Conservation (phyloP, 2,329 filamentous ascomycete genomes). For the Macroventuria anomochaeta region DNA sequence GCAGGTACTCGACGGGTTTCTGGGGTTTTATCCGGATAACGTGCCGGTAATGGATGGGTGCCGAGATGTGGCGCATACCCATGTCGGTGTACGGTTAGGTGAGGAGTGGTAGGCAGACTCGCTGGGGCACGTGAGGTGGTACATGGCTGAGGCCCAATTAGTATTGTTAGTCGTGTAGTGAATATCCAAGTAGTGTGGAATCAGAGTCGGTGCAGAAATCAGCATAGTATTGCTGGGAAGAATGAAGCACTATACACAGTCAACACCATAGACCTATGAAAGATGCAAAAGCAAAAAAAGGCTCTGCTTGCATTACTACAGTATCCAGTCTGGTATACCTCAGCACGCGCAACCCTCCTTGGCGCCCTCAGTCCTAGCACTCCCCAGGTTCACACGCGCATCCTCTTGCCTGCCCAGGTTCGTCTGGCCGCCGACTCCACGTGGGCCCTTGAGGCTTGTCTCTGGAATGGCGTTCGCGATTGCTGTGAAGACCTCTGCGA, state of each 20-base stretch:
- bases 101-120: neutral
- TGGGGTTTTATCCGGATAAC: slow-evolving; percentile 3
- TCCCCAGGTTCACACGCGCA: slow-evolving; percentile 80
- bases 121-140: neutral
- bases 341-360: slow-evolving; percentile 94
- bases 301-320: slow-evolving; percentile 13
- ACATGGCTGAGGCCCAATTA: neutral
- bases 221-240: slow-evolving; percentile 1
- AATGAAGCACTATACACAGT: slow-evolving; percentile 9
- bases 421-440: slow-evolving; percentile 67
- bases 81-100: neutral
- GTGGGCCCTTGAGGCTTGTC: slow-evolving; percentile 88
- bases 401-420: slow-evolving; percentile 65
- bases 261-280: neutral
- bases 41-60: neutral
- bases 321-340: slow-evolving; percentile 16
- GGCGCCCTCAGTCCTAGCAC: slow-evolving; percentile 71
- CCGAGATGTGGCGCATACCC: slow-evolving; percentile 9
- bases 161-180: neutral
- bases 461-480: slow-evolving; percentile 98
- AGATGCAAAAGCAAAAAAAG: slow-evolving; percentile 1
- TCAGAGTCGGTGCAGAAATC: neutral
- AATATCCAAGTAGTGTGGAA: neutral
- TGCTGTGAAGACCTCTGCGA: slow-evolving; percentile 94
- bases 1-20: neutral